A percentile compares a stretch with the other conserved stretches of the same genome.
These are phyloP conservation scores for Ambrosiella cleistominuta DNA, from an alignment of 2,329 filamentous ascomycete genomes.

Conservation along the genomic window DNA sequence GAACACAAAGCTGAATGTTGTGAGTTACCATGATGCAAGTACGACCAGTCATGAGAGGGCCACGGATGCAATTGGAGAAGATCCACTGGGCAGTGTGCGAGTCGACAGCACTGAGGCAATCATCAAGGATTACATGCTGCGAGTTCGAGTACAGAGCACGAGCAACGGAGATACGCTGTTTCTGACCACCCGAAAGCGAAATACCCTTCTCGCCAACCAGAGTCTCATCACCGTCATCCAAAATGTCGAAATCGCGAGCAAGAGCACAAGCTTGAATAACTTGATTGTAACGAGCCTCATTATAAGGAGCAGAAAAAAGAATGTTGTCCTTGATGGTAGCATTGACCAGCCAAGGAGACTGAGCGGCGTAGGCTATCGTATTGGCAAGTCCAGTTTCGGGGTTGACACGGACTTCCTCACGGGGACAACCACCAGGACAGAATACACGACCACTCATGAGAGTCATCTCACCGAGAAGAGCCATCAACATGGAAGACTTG, in stretches of 20 bases:
- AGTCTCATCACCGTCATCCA: slow-evolving; percentile 83
- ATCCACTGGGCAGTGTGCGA: slow-evolving; percentile 98
- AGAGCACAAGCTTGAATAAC: slow-evolving; percentile 84
- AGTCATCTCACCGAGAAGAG: slow-evolving; percentile 90
- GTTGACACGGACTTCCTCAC: slow-evolving; percentile 68
- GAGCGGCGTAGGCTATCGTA: slow-evolving; percentile 88
- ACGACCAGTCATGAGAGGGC: slow-evolving; percentile 69
- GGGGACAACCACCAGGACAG: slow-evolving; percentile 68
- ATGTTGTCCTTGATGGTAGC: slow-evolving; percentile 94
- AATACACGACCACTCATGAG: slow-evolving; percentile 62
- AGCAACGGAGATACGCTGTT: slow-evolving; percentile 93
- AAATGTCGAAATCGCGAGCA: slow-evolving; percentile 77
- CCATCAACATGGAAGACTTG: slow-evolving; percentile 93
- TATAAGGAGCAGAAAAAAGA: slow-evolving; percentile 63
- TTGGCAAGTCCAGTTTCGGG: slow-evolving; percentile 76
- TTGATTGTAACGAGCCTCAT: slow-evolving; percentile 67
- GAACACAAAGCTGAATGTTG: slow-evolving; percentile 76
- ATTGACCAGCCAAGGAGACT: slow-evolving; percentile 93
- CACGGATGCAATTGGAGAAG: slow-evolving; percentile 80
- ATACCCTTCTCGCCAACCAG: slow-evolving; percentile 95
- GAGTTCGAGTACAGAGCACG: slow-evolving; percentile 93
- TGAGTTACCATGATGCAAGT: slow-evolving; percentile 95
- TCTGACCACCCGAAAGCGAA: slow-evolving; percentile 88
- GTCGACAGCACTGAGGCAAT: slow-evolving; percentile 91
- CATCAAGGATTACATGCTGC: slow-evolving; percentile 76